These are phyloP conservation scores for Penicillium ucsense DNA, from an alignment of 495 filamentous ascomycete genomes.

Conservation along the genomic window DNA sequence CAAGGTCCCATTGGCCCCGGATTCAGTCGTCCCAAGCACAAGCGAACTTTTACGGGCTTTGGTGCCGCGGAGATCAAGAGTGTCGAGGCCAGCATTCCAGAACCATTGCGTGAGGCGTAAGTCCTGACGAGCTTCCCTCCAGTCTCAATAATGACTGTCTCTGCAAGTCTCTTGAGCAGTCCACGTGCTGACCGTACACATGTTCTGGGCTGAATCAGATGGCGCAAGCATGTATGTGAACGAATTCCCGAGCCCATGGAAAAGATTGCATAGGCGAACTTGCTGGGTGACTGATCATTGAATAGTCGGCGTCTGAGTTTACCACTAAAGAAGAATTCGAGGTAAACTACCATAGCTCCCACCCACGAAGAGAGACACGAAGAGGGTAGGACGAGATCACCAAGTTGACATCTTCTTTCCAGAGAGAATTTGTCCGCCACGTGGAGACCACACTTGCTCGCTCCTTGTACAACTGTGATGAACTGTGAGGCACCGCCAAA, in stretches of 20 bases:
- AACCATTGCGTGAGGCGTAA: conserved; percentile 73
- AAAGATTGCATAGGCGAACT: no score
- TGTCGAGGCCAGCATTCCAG: conserved; percentile 84
- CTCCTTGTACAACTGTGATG: conserved; percentile 97
- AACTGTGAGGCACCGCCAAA: conserved; percentile 37
- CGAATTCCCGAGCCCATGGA: no score
- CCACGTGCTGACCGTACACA: conserved; percentile 9
- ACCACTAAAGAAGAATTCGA: conserved; percentile 65
- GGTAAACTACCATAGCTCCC: conserved; percentile 18
- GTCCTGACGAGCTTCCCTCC: conserved; percentile 12
- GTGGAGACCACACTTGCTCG: conserved; percentile 94
- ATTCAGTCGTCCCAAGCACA: conserved; percentile 78
- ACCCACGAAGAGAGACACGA: no score
- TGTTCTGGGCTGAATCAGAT: conserved; percentile 34
- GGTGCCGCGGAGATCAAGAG: conserved; percentile 83
- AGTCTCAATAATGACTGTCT: neutral
- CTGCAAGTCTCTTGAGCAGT: neutral
- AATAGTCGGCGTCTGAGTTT: conserved; percentile 58
- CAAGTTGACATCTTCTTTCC: conserved; percentile 1
- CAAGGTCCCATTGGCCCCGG: conserved; percentile 70
- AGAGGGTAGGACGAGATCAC: no score
- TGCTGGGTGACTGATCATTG: neutral
- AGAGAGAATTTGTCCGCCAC: conserved; percentile 81
- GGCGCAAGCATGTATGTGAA: conserved; percentile 63
- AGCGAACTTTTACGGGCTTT: conserved; percentile 86